These are phyloP conservation scores for Solanum infundibuliforme DNA, from an alignment of 257 asterid species.

Conservation along the genomic window DNA sequence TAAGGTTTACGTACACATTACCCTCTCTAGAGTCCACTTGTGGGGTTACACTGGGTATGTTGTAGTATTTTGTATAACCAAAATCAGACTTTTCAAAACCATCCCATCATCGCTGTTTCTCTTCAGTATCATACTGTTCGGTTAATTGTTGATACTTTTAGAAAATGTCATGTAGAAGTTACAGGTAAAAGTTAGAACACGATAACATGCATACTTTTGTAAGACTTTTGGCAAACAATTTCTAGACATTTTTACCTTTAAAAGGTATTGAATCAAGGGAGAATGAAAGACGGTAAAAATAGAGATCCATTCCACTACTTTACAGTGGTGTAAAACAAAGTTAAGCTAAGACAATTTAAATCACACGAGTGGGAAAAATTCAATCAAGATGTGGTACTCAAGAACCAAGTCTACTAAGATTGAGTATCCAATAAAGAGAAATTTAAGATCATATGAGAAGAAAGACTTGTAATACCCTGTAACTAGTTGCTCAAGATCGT, in stretches of 20 bases:
- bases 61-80: background rate
- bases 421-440: background rate
- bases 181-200: background rate
- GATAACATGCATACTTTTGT: background rate
- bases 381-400: background rate
- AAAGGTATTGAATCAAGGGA: background rate
- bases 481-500: background rate
- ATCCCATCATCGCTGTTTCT: background rate
- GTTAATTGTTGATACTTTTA: background rate
- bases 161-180: background rate
- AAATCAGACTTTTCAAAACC: background rate
- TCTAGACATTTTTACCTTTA: background rate
- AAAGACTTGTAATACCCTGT: background rate
- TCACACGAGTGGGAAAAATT: background rate
- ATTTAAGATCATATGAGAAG: background rate
- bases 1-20: background rate
- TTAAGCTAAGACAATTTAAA: background rate
- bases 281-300: background rate
- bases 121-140: background rate
- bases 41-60: background rate
- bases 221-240: background rate
- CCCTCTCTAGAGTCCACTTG: background rate
- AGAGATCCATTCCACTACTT: background rate
- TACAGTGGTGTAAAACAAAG: background rate
- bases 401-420: background rate